phyloP scores from a whole-genome alignment of 768 basidiomycete genomes.

The Symmetrospora coprosmae region DNA sequence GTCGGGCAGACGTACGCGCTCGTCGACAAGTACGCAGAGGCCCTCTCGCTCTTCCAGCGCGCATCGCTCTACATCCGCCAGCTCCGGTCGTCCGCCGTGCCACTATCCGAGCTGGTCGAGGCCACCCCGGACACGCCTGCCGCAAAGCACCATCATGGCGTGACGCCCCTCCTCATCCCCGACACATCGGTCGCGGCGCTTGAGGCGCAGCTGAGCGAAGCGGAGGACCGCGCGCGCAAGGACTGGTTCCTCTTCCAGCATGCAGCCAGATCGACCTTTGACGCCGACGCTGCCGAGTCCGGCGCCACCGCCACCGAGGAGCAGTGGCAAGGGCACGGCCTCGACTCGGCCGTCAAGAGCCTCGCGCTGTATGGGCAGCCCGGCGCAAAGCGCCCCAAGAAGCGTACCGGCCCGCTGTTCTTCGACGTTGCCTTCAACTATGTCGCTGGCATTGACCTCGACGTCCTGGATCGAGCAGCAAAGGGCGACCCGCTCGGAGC shows the following conservation, averaged over 20 bases:
- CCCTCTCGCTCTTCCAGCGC: slow-evolving; percentile 55
- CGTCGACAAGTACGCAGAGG: slow-evolving; percentile 51
- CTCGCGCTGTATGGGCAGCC: slow-evolving; percentile 42
- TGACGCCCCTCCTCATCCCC: too few relatives aligned
- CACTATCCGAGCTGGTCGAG: too few relatives aligned
- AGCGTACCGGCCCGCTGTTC: slow-evolving; percentile 59
- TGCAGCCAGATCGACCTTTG: slow-evolving; percentile 23
- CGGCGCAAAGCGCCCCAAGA: slow-evolving; percentile 55
- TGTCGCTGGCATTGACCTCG: slow-evolving; percentile 39
- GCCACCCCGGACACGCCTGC: too few relatives aligned
- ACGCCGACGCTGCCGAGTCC: not conserved
- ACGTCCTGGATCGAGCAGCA: not conserved
- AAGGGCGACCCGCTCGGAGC: too few relatives aligned
- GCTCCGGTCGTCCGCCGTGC: too few relatives aligned
- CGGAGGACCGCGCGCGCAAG: slow-evolving; percentile 31
- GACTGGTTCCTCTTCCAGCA: slow-evolving; percentile 45
- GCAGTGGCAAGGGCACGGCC: not conserved
- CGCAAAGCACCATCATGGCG: too few relatives aligned
- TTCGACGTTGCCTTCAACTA: slow-evolving; percentile 94
- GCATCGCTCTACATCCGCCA: slow-evolving; percentile 61
- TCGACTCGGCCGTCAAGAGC: not conserved
- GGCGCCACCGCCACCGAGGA: not conserved
- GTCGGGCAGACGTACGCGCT: slow-evolving; percentile 58
- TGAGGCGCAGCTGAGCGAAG: not conserved
- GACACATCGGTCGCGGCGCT: too few relatives aligned